Evolutionary conservation across 192 early-diverging fungal genomes (phyloP).

Genomic region (Rhizophagus clarus): DNA sequence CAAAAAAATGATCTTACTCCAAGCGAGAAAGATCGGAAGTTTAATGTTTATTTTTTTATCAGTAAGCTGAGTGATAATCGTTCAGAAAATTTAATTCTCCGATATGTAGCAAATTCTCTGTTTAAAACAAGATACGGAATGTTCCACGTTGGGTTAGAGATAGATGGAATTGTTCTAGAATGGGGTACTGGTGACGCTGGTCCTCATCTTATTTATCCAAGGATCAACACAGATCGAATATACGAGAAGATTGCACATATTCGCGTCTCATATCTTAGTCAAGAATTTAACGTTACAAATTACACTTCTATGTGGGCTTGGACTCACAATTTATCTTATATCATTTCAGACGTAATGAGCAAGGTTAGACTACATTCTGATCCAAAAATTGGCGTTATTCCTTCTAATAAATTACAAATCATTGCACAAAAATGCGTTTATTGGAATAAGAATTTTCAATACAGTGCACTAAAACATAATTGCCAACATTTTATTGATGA

Average conservation of each 20-base stretch:
- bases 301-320: no score
- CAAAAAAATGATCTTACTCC: no score
- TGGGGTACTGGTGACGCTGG: constrained; percentile 6
- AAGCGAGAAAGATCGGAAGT: neutral
- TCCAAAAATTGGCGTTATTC: neutral
- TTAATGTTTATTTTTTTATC: constrained; percentile 1
- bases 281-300: no score
- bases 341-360: neutral
- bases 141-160: constrained; percentile 11
- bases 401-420: no score
- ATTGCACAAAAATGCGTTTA: constrained; percentile 9
- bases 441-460: neutral
- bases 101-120: no score
- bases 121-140: neutral
- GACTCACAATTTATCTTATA: no score
- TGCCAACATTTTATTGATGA: constrained; percentile 8
- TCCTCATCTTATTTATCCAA: neutral
- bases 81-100: neutral
- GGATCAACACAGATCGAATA: neutral
- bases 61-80: neutral
- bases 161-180: neutral
- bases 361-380: neutral
- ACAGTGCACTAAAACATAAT: neutral
- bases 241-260: neutral
- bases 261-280: neutral